phyloP scores from a whole-genome alignment of 495 filamentous ascomycete genomes.

The Xylaria telfairii region DNA sequence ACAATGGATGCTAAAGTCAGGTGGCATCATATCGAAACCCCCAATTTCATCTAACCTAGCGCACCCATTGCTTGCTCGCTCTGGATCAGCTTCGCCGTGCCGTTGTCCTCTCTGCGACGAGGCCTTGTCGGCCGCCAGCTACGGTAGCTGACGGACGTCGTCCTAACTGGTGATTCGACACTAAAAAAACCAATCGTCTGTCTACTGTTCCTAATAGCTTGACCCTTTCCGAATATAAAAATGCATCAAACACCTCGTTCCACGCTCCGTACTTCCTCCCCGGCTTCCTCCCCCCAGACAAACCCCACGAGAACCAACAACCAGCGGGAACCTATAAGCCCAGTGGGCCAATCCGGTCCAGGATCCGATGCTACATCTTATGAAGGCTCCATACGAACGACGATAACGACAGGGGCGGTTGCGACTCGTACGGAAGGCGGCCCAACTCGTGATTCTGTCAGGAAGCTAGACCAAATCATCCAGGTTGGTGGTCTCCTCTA shows the following conservation, averaged over 20 bases:
- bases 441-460: slow-evolving; percentile 65
- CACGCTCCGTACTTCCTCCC: slow-evolving; percentile 67
- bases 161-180: background rate
- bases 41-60: slow-evolving; percentile 31
- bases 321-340: slow-evolving; percentile 64
- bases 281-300: slow-evolving; percentile 68
- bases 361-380: slow-evolving; percentile 45
- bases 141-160: slow-evolving; percentile 12
- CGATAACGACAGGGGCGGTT: slow-evolving; percentile 47
- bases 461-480: slow-evolving; percentile 87
- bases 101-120: background rate
- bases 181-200: background rate
- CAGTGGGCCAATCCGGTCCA: slow-evolving; percentile 41
- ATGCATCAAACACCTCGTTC: slow-evolving; percentile 90
- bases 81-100: slow-evolving; percentile 9
- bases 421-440: slow-evolving; percentile 54
- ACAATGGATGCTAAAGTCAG: slow-evolving; percentile 48
- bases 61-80: slow-evolving; percentile 10
- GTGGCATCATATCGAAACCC: slow-evolving; percentile 39
- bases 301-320: slow-evolving; percentile 75
- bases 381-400: slow-evolving; percentile 40
- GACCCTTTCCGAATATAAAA: slow-evolving; percentile 21
- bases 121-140: slow-evolving; percentile 9
- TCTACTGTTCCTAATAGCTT: background rate
- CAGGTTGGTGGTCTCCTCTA: slow-evolving; percentile 63